Base-by-base conservation (phyloP, 306 rosid species). In the Betula pendula region DNA sequence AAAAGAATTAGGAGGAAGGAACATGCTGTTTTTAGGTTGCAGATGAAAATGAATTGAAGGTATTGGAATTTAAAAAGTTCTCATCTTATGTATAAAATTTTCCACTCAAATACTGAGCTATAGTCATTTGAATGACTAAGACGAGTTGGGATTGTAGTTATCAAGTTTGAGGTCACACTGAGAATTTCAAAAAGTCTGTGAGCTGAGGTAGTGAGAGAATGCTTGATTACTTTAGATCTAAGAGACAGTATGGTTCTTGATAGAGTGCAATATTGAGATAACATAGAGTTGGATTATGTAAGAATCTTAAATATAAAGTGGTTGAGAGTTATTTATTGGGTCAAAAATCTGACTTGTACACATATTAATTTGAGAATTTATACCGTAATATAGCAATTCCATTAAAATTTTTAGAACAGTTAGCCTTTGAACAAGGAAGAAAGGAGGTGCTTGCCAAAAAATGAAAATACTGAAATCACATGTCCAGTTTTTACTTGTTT, bases 401-500 rank as follows among this genome's bases (percentile, higher is more conserved):
- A 33, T 62, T 33, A 62, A 0, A 10, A 4, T 3, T 2, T 35
- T 66, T 31, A 49, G 73, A 76, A 67, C 25, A 43, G 42, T 20
- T 59, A 43, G 43, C 43, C 50, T 58, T 50, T 16, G 44, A 60
- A 60, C 40, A 33, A 48, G 27, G 65, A 58, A 31, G 25, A 49
- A 72, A 22, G 31, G 17, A 60, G 52, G 50, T 71, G 38, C 59
- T 58, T 20, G 19, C 52, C 27, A 19, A 66, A 63, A 56, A 58
- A 22, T 17, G 20, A 17, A 62, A 33, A 65, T 38, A 68, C 17
- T 15, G 66, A 40, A 24, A 52, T 59, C 52, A 35, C n/a, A 73
- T 70, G 15, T 62, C 20, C 50, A 67, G 74, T 77, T 83, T 68
- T 33, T 22, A 40, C 50, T 59, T 50, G 49, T 78, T 43, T 70